phyloP scores from a whole-genome alignment of 148 eudicot species.

The Heliosperma pusillum region DNA sequence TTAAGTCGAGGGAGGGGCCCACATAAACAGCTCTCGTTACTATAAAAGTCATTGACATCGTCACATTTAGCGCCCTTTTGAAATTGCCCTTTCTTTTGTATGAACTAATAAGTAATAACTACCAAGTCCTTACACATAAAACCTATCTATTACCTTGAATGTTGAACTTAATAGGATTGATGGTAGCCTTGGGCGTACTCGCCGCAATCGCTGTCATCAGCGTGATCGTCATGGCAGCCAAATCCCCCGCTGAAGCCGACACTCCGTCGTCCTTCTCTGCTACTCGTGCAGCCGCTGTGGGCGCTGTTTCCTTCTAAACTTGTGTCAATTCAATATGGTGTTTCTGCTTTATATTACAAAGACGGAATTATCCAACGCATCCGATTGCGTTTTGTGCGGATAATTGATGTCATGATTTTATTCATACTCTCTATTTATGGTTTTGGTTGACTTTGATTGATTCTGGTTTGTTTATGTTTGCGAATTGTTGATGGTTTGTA shows the following conservation, averaged over 20 bases:
- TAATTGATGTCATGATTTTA: no score
- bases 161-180: background rate
- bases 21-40: no score
- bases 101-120: no score
- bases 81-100: no score
- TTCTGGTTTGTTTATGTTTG: background rate
- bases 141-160: background rate
- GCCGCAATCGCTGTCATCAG: background rate
- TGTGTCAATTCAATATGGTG: background rate
- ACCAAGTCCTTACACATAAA: background rate
- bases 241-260: background rate
- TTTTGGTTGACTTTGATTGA: background rate
- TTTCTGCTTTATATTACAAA: no score
- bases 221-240: background rate
- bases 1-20: no score
- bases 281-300: background rate
- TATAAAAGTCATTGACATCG: no score
- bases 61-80: no score
- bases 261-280: background rate
- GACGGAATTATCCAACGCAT: background rate
- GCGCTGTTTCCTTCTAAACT: background rate
- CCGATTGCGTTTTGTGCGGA: no score
- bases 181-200: background rate
- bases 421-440: no score
- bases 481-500: no score